These are phyloP conservation scores for Nakazawaea holstii DNA, from an alignment of 805 yeast genomes.

Conservation along the genomic window DNA sequence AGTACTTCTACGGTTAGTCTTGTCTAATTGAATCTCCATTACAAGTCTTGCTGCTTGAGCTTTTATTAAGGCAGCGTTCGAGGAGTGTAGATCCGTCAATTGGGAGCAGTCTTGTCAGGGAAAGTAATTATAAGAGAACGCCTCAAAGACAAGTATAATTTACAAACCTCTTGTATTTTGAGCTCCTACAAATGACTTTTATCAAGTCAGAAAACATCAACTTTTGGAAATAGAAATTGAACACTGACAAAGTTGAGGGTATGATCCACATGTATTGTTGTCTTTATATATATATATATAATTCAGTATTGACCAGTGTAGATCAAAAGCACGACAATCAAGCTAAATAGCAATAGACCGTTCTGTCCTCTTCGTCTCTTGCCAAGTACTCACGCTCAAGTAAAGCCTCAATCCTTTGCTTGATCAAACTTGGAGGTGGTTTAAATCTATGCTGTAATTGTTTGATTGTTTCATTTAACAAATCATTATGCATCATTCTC, in stretches of 20 bases:
- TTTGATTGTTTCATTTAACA: constrained; percentile 59
- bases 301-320: not conserved
- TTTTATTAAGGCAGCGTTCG: no score
- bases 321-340: not conserved
- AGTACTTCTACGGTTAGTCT: no score
- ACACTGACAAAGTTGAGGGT: no score
- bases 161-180: not conserved
- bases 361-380: constrained; percentile 58
- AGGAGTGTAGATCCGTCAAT: no score
- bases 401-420: constrained; percentile 66
- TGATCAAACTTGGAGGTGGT: constrained; percentile 63
- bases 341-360: constrained; percentile 65
- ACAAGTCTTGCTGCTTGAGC: no score
- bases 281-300: not conserved
- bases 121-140: no score
- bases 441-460: constrained; percentile 59
- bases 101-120: no score
- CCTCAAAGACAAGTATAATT: not conserved
- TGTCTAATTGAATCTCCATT: no score
- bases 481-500: constrained; percentile 52
- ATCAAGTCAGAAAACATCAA: no score
- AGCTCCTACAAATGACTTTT: no score
- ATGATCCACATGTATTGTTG: no score
- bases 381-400: constrained; percentile 78
- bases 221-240: no score